phyloP scores from a whole-genome alignment of 2,329 filamentous ascomycete genomes.

The Pseudogymnoascus destructans region DNA sequence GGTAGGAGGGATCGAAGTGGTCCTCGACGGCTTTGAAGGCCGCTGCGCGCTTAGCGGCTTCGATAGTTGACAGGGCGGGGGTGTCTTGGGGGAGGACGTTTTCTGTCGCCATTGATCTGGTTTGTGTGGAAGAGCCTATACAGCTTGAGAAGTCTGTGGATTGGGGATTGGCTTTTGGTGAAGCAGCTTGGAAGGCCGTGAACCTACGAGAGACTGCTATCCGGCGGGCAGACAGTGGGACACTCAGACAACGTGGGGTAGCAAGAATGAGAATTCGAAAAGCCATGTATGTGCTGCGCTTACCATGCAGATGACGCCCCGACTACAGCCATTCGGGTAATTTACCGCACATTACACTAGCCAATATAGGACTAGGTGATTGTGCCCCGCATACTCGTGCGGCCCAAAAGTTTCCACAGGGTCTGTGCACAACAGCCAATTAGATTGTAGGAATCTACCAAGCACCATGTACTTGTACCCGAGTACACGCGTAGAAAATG shows the following conservation, averaged over 20 bases:
- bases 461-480: no score
- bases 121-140: neutral
- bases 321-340: neutral
- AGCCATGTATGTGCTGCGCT: neutral
- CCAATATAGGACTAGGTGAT: neutral
- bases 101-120: neutral
- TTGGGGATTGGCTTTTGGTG: neutral
- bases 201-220: neutral
- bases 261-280: conserved; percentile 3
- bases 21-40: conserved; percentile 62
- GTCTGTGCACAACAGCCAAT: no score
- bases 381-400: neutral
- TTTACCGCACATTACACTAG: neutral
- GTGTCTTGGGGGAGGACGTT: neutral
- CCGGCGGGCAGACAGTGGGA: neutral
- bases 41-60: conserved; percentile 62
- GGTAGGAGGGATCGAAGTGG: conserved; percentile 50
- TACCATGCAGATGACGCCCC: neutral
- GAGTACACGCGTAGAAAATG: no score
- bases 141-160: neutral
- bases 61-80: conserved; percentile 34
- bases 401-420: no score
- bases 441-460: no score
- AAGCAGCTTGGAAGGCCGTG: neutral
- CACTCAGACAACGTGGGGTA: conserved; percentile 3